These are phyloP conservation scores for Begonia loranthoides DNA, from an alignment of 306 rosid genomes.

Conservation along the genomic window DNA sequence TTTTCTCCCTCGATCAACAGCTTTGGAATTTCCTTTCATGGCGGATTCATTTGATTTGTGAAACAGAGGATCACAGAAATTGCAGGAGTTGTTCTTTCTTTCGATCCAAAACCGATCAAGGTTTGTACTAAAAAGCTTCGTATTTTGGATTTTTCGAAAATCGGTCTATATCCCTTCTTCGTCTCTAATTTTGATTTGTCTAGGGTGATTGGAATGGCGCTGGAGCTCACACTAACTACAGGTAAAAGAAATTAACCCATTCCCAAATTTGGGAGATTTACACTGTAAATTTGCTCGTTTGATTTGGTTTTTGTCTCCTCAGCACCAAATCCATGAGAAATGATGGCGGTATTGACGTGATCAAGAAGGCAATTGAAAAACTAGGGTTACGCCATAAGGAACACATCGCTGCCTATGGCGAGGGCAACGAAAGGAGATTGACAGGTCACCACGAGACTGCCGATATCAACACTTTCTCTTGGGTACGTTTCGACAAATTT, in stretches of 20 bases:
- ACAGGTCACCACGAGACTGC: conserved; percentile 53
- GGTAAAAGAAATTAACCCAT: conserved; percentile 7
- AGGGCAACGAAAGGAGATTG: conserved; percentile 49
- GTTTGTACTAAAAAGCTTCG: conserved; percentile 8
- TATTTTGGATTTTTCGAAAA: neutral
- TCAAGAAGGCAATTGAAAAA: conserved; percentile 41
- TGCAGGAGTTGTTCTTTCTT: conserved; percentile 33
- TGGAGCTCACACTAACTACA: conserved; percentile 46
- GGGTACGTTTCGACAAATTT: conserved; percentile 17
- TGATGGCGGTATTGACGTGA: conserved; percentile 30
- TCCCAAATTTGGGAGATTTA: neutral
- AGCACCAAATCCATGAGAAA: conserved; percentile 40
- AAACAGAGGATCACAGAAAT: conserved; percentile 40
- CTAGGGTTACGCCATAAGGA: conserved; percentile 29
- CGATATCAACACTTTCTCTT: conserved; percentile 36
- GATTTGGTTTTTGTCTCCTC: neutral
- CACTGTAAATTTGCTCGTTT: neutral
- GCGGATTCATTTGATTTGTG: neutral
- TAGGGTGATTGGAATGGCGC: conserved; percentile 61
- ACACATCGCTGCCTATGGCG: conserved; percentile 40
- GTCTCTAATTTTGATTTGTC: neutral
- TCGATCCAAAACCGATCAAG: conserved; percentile 49
- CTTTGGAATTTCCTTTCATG: neutral
- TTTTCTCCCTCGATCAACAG: neutral
- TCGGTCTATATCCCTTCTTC: neutral